Evolutionary conservation across 805 yeast genomes (phyloP), one percentile per base, ranked within the genome.

Genomic region (Novakomyces olei): DNA sequence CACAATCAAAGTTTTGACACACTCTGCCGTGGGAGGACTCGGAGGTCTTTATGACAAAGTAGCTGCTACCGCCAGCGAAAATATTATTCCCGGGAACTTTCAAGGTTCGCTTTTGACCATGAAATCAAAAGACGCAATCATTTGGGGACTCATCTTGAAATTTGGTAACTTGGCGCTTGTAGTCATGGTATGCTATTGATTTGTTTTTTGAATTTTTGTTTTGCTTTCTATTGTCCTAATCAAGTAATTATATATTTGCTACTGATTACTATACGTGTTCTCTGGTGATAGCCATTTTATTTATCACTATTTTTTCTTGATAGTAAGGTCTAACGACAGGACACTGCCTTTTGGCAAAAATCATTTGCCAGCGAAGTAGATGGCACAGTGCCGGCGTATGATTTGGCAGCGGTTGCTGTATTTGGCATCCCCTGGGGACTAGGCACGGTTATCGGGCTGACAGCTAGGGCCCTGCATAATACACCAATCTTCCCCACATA

Each of bases 61-160:
- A 31, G 67, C 70, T 6, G 63, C 58, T 33, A 62, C 69, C 10
- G 85, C 72, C 4, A 48, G 57, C 27, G 54, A 58, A 4, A 56
- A 60, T 22, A 94, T 94, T 14, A 65, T 74, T 23, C 58, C 53
- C n/a, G 92, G 92, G 26, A 83, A 83, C 49, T 72, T 79, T 1
- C 70, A 68, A 2, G 95, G 96, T 32, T 75, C 88, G 4, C 83
- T 73, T 48, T 60, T 83, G 44, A 85, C 96, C 22, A 75, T 85
- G 78, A 65, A 71, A 44, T 78, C 93, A 3, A 65, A 67, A 43
- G 62, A 75, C 5, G 94, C 92, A 30, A 93, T 92, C 41, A 75
- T 81, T 32, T 83, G n/a, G n/a, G n/a, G n/a, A n/a, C n/a, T n/a
- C n/a, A n/a, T n/a, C n/a, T n/a, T n/a, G n/a, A n/a, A n/a, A n/a